phyloP scores from a whole-genome alignment of 495 filamentous ascomycete species.

The Aspergillus saccharolyticus region DNA sequence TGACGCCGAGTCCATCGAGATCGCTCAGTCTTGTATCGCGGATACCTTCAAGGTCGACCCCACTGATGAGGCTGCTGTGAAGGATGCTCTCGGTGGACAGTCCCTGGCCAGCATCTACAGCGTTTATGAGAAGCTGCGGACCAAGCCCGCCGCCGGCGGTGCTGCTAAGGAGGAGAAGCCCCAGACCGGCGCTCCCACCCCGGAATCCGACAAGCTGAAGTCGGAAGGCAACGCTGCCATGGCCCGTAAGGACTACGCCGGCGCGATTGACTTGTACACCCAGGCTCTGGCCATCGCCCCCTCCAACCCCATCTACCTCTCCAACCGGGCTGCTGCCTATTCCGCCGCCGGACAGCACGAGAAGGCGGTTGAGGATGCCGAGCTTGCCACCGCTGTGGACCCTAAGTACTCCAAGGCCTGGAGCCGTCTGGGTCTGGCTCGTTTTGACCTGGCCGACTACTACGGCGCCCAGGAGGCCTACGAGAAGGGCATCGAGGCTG shows the following conservation, averaged over 20 bases:
- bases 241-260: slow-evolving; percentile 78
- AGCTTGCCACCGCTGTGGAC: slow-evolving; percentile 78
- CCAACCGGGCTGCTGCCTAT: slow-evolving; percentile 92
- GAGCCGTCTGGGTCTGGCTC: slow-evolving; percentile 83
- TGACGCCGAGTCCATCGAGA: slow-evolving; percentile 85
- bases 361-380: slow-evolving; percentile 76
- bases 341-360: slow-evolving; percentile 75
- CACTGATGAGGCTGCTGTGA: slow-evolving; percentile 62
- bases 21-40: slow-evolving; percentile 86
- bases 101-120: slow-evolving; percentile 85
- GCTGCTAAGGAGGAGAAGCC: slow-evolving; percentile 20
- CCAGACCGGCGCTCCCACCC: slow-evolving; percentile 35
- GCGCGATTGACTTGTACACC: slow-evolving; percentile 80
- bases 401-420: slow-evolving; percentile 95
- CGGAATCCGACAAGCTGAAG: slow-evolving; percentile 83
- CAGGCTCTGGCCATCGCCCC: slow-evolving; percentile 75
- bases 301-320: slow-evolving; percentile 91
- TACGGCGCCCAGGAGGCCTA: slow-evolving; percentile 94
- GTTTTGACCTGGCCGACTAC: slow-evolving; percentile 84
- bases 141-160: slow-evolving; percentile 44
- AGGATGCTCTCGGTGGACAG: slow-evolving; percentile 74
- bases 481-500: slow-evolving; percentile 83
- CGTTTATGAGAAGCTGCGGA: slow-evolving; percentile 92
- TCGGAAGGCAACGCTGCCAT: slow-evolving; percentile 91
- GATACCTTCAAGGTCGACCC: slow-evolving; percentile 94